Base-by-base conservation (phyloP, 768 basidiomycete genomes). In the Macrocybe gigantea region DNA sequence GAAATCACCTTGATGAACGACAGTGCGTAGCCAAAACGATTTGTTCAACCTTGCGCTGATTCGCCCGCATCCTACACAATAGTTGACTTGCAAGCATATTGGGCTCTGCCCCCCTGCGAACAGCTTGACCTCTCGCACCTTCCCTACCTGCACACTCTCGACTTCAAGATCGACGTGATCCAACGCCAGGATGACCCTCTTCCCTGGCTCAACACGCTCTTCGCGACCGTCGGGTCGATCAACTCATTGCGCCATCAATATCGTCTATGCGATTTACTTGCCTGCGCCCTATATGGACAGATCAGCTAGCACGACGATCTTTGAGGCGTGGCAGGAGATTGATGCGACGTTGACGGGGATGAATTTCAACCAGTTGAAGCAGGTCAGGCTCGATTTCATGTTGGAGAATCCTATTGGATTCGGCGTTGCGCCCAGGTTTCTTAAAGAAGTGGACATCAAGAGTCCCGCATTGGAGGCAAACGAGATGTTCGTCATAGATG, bases 271-370 rank as follows among this genome's bases (percentile, higher is more conserved):
- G 33, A 30, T 63, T 1, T 65, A 62, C 38, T 57, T 65, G 38
- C 64, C 64, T 1, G 56, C 56, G 22, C 62, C 62, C 3, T 65
- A 63, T 48, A 63, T 65, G 59, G 60, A 65, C 47, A 56, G 55
- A 30, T 60, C 58, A 7, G 44, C 53, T 29, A 58, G 60, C 38
- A 61, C 58, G 7, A 51, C 55, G 1, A 58, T 60, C 41, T 62
- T 65, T 44, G 51, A 53, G 1, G 53, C 39, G 31, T 65, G 64
- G 62, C 46, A 49, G 13, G 57, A 56, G 3, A 59, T 64, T 8
- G 64, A 65, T 33, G 41, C 47, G 6, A 57, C 61, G 13, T 33
- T 65, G 11, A 57, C 56, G 31, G 55, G 58, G 12, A 41, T 41
- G 7, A 52, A 53, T 8, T 64, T 61, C 37, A 48, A 52, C 12